Percentiles rank a stretch among this genome's conserved stretches.
Evolutionary conservation across 768 basidiomycete species (phyloP).

Genomic region (Astraeus odoratus): DNA sequence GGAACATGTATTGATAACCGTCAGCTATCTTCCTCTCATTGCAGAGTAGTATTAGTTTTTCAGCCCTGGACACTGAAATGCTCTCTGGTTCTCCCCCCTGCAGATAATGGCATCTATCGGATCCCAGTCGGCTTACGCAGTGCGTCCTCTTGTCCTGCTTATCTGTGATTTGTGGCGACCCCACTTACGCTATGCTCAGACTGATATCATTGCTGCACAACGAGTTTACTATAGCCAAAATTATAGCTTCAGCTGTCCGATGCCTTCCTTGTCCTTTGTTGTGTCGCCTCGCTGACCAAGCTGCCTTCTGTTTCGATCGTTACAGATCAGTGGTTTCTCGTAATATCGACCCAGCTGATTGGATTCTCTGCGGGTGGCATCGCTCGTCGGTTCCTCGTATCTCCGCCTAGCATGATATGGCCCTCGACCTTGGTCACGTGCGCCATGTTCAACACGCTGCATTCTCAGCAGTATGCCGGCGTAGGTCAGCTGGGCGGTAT

Average conservation of each 20-base stretch:
- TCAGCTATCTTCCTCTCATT: conserved; percentile 25
- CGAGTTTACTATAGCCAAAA: conserved; percentile 62
- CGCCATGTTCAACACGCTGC: conserved; percentile 71
- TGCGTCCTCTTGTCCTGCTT: conserved; percentile 20
- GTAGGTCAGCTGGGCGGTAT: conserved; percentile 56
- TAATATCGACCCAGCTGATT: conserved; percentile 70
- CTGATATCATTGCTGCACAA: conserved; percentile 73
- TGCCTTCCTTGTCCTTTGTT: neutral
- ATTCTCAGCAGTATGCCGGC: conserved; percentile 61
- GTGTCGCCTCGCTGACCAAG: conserved; percentile 1
- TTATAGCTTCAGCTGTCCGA: conserved; percentile 53
- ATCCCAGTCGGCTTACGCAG: conserved; percentile 55
- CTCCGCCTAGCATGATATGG: conserved; percentile 60
- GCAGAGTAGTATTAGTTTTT: no score
- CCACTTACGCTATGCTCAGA: conserved; percentile 22
- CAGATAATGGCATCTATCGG: conserved; percentile 53
- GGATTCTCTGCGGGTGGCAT: conserved; percentile 81
- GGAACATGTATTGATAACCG: conserved; percentile 64
- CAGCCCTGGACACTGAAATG: conserved; percentile 15
- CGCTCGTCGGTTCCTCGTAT: conserved; percentile 67
- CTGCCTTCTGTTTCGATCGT: conserved; percentile 4
- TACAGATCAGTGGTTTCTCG: conserved; percentile 73
- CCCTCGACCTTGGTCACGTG: conserved; percentile 69
- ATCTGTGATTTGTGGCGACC: conserved; percentile 1
- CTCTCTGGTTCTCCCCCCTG: conserved; percentile 27